Evolutionary conservation across 306 rosid species (phyloP).

Genomic region (Cucurbita pepo): DNA sequence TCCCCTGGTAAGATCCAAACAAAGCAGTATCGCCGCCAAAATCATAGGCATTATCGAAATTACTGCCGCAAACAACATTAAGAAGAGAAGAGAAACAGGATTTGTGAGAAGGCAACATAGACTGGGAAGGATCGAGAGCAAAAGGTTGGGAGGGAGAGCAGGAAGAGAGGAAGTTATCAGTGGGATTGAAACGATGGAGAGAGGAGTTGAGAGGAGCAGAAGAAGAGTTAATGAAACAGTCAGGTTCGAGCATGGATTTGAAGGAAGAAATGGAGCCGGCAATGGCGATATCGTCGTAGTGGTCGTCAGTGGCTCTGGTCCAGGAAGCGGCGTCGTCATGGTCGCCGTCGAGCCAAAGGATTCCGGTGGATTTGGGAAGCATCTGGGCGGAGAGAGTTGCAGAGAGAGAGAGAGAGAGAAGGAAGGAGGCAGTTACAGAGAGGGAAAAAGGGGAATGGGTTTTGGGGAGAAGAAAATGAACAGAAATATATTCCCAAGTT

Average conservation of each 20-base stretch:
- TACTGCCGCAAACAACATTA: constrained; percentile 14
- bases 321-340: constrained; percentile 37
- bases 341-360: constrained; percentile 38
- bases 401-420: neutral
- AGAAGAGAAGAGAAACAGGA: constrained; percentile 37
- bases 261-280: constrained; percentile 34
- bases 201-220: constrained; percentile 16
- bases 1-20: constrained; percentile 15
- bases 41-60: constrained; percentile 46
- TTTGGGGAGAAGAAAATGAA: constrained; percentile 10
- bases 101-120: constrained; percentile 42
- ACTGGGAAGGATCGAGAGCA: constrained; percentile 42
- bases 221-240: constrained; percentile 34
- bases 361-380: constrained; percentile 30
- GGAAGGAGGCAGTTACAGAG: neutral
- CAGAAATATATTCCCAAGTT: constrained; percentile 1
- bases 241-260: constrained; percentile 67
- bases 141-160: constrained; percentile 43
- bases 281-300: constrained; percentile 23
- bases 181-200: constrained; percentile 9
- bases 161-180: constrained; percentile 29
- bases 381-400: neutral
- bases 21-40: constrained; percentile 33
- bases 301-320: constrained; percentile 23
- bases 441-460: neutral